Evolutionary conservation across 805 yeast genomes (phyloP).

Genomic region (Saturnispora galanensis): DNA sequence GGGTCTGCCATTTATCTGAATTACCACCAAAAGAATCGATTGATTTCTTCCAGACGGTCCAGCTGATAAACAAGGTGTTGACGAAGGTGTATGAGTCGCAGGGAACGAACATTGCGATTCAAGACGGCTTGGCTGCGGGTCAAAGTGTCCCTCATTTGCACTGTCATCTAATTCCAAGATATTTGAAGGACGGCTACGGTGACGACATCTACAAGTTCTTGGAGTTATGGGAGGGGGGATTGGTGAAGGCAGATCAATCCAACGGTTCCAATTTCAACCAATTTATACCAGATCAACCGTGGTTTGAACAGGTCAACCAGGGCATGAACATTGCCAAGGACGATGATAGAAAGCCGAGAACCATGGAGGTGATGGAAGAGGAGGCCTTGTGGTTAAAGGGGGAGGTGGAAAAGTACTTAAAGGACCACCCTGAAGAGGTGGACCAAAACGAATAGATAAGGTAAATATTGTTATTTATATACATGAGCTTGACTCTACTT

Average conservation of each 20-base stretch:
- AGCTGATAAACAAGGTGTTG: slow-evolving; percentile 58
- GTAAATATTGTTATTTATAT: background rate
- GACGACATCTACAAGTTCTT: slow-evolving; percentile 66
- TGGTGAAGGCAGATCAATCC: background rate
- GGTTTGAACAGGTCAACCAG: slow-evolving; percentile 22
- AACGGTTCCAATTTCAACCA: slow-evolving; percentile 21
- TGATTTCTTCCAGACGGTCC: slow-evolving; percentile 74
- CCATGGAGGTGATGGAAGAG: slow-evolving; percentile 52
- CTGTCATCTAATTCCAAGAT: slow-evolving; percentile 87
- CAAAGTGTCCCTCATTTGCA: slow-evolving; percentile 95
- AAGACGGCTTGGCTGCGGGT: slow-evolving; percentile 94
- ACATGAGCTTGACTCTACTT: background rate
- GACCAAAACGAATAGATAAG: background rate
- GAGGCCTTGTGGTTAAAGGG: slow-evolving; percentile 55
- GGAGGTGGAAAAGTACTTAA: slow-evolving; percentile 28
- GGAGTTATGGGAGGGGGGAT: slow-evolving; percentile 41
- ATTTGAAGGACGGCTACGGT: slow-evolving; percentile 45
- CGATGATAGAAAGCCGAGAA: slow-evolving; percentile 46
- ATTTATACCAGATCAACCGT: slow-evolving; percentile 21
- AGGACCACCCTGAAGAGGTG: background rate
- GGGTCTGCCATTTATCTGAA: slow-evolving; percentile 57
- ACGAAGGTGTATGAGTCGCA: slow-evolving; percentile 65
- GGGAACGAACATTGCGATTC: slow-evolving; percentile 81
- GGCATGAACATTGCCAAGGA: slow-evolving; percentile 33
- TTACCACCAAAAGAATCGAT: slow-evolving; percentile 59